These are phyloP conservation scores for Musa beccarii DNA, from an alignment of 176 grass and related monocot genomes.

Conservation along the genomic window DNA sequence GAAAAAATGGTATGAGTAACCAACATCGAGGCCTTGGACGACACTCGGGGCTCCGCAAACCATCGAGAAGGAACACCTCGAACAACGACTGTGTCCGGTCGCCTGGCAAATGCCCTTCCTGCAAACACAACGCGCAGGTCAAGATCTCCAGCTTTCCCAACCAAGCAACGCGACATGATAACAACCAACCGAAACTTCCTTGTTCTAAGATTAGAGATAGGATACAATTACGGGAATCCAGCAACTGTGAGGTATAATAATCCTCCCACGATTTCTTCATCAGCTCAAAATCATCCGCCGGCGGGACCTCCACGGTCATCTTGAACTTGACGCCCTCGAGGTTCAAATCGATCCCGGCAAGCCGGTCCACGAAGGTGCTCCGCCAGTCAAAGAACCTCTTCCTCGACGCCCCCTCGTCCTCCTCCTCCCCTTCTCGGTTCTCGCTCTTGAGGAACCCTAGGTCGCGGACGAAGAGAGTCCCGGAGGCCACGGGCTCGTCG, in stretches of 20 bases:
- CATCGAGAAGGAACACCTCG: slow-evolving; percentile 78
- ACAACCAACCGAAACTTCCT: slow-evolving; percentile 10
- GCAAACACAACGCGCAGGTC: slow-evolving; percentile 10
- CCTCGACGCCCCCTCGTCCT: slow-evolving; percentile 34
- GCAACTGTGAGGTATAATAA: slow-evolving; percentile 61
- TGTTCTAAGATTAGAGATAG: slow-evolving; percentile 3
- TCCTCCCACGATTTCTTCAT: slow-evolving; percentile 91
- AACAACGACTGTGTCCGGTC: slow-evolving; percentile 65
- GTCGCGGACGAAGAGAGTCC: slow-evolving; percentile 64
- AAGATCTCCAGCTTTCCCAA: slow-evolving; percentile 19
- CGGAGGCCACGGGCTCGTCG: slow-evolving; percentile 64
- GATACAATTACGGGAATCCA: slow-evolving; percentile 39
- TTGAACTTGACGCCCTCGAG: slow-evolving; percentile 74
- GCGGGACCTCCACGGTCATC: slow-evolving; percentile 59
- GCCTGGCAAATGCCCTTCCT: slow-evolving; percentile 57
- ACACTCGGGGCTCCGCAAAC: slow-evolving; percentile 76
- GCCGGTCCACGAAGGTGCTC: slow-evolving; percentile 45
- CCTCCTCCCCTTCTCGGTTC: slow-evolving; percentile 26
- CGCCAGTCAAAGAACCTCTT: slow-evolving; percentile 54
- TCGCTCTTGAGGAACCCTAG: slow-evolving; percentile 43
- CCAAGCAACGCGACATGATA: slow-evolving; percentile 4
- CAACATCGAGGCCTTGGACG: slow-evolving; percentile 70
- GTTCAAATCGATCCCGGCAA: slow-evolving; percentile 75
- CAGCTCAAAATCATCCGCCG: slow-evolving; percentile 47
- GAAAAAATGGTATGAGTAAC: slow-evolving; percentile 92